These are phyloP conservation scores for Phytophthora foliorum DNA, from an alignment of 352 stramenopile species.

Conservation along the genomic window DNA sequence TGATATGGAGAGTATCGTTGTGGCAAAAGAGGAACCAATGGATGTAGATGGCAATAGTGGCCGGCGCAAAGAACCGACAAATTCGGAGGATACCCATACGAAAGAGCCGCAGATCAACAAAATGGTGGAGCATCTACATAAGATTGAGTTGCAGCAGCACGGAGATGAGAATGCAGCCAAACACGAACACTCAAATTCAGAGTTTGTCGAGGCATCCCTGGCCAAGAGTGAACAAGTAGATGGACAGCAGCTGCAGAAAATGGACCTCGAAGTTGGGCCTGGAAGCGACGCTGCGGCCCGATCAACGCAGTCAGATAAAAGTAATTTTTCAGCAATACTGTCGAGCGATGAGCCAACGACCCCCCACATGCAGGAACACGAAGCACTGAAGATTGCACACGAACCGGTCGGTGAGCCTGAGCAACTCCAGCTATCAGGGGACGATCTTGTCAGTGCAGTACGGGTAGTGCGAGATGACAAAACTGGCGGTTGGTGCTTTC, in stretches of 20 bases:
- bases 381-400: not conserved
- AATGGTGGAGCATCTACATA: not conserved
- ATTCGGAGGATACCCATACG: not conserved
- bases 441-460: slow-evolving; percentile 35
- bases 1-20: too few species aligned
- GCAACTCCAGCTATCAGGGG: slow-evolving; percentile 20
- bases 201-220: not conserved
- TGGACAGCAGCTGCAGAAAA: not conserved
- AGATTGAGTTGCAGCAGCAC: not conserved
- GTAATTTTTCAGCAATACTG: not conserved
- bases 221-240: not conserved
- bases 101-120: not conserved
- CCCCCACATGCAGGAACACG: slow-evolving; percentile 1
- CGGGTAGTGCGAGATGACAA: slow-evolving; percentile 19
- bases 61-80: not conserved
- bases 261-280: not conserved
- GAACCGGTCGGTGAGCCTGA: slow-evolving; percentile 17
- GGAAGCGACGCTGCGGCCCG: not conserved
- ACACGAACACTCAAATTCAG: not conserved
- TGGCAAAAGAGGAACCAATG: not conserved
- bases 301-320: not conserved
- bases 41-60: not conserved
- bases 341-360: not conserved
- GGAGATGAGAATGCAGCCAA: not conserved
- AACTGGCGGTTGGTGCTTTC: slow-evolving; percentile 25